These are phyloP conservation scores for Spathaspora passalidarum DNA, from an alignment of 805 yeast species.

Conservation along the genomic window DNA sequence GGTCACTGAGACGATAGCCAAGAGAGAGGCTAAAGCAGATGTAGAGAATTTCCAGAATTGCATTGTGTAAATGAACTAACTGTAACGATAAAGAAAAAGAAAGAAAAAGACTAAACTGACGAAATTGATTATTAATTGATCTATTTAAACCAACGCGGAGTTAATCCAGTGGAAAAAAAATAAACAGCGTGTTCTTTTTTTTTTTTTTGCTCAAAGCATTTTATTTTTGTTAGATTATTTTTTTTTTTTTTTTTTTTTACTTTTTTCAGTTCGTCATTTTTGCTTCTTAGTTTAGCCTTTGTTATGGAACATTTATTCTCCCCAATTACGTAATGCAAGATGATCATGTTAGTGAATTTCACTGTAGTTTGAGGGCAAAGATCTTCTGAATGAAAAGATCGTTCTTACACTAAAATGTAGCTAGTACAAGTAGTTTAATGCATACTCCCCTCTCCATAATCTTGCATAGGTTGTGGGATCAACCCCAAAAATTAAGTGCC, in stretches of 20 bases:
- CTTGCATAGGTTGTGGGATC: too few species aligned
- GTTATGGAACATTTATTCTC: too few species aligned
- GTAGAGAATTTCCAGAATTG: constrained; percentile 41
- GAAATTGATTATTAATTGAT: not conserved
- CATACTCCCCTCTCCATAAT: too few species aligned
- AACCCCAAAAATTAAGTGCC: too few species aligned
- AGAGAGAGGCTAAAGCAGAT: constrained; percentile 32
- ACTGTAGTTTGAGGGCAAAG: too few species aligned
- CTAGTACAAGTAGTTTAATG: too few species aligned
- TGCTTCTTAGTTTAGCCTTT: not conserved
- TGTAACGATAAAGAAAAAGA: not conserved
- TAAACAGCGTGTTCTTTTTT: constrained; percentile 4
- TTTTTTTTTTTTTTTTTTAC: too few species aligned
- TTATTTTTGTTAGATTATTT: not conserved
- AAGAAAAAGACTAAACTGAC: not conserved
- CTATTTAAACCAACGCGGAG: not conserved
- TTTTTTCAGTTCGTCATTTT: too few species aligned
- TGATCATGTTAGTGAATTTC: too few species aligned
- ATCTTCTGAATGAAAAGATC: too few species aligned
- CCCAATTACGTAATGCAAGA: too few species aligned
- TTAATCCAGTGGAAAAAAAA: not conserved
- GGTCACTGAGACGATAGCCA: constrained; percentile 31
- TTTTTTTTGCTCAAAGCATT: not conserved
- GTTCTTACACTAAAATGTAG: too few species aligned
- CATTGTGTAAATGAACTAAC: constrained; percentile 18